These are phyloP conservation scores for Punica granatum DNA, from an alignment of 345 rosid species.

Conservation along the genomic window DNA sequence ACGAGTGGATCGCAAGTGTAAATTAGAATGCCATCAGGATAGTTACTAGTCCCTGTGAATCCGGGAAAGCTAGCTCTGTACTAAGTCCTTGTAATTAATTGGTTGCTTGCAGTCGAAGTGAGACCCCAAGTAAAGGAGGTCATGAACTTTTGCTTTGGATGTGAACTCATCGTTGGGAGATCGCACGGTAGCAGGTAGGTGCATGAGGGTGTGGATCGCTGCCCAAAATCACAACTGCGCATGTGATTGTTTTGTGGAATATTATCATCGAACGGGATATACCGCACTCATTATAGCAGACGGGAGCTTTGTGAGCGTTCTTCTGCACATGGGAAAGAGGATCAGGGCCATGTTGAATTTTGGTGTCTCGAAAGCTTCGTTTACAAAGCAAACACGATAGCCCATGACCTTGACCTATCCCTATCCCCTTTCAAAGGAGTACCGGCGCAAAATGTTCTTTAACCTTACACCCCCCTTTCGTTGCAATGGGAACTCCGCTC, in stretches of 20 bases:
- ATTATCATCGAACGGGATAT: conserved; percentile 84
- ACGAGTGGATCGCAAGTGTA: conserved; percentile 56
- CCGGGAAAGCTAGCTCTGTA: conserved; percentile 46
- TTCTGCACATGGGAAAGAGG: conserved; percentile 73
- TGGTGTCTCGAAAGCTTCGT: conserved; percentile 78
- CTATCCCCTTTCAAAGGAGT: too few species aligned
- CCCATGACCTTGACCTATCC: conserved; percentile 74
- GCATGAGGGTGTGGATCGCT: conserved; percentile 39
- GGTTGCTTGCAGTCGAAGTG: conserved; percentile 51
- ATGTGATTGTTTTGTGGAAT: conserved; percentile 73
- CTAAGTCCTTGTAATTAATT: conserved; percentile 39
- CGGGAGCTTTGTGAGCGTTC: conserved; percentile 63
- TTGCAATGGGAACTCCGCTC: too few species aligned
- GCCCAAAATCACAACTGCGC: conserved; percentile 40
- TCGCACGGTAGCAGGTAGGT: conserved; percentile 63
- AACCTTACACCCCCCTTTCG: too few species aligned
- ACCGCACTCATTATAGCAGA: conserved; percentile 42
- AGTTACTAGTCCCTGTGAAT: conserved; percentile 52
- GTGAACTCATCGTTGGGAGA: conserved; percentile 40
- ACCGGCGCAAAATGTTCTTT: too few species aligned
- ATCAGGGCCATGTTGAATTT: conserved; percentile 90
- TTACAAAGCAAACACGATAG: conserved; percentile 67
- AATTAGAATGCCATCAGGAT: conserved; percentile 60
- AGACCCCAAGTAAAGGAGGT: conserved; percentile 32
- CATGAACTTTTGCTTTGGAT: conserved; percentile 39